Conservation (phyloP, 1,284 basidiomycete genomes). For the Trametes sp. region DNA sequence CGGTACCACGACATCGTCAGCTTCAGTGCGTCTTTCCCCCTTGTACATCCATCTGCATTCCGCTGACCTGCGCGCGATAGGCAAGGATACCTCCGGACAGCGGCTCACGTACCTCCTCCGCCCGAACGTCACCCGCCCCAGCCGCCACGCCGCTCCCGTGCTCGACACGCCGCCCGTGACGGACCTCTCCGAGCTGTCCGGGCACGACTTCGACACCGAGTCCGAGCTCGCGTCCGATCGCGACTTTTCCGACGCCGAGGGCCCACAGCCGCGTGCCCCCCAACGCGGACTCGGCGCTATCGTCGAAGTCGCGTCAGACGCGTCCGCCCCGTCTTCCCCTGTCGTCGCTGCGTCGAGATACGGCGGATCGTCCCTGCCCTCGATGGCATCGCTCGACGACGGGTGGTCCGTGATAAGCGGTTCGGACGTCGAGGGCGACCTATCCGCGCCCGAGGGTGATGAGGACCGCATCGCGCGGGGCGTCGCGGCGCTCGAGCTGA, state of each 20-base stretch:
- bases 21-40: conserved; percentile 66
- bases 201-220: conserved; percentile 50
- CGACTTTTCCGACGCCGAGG: conserved; percentile 58
- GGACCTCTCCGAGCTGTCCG: conserved; percentile 52
- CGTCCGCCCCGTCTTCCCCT: conserved; percentile 34
- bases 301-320: conserved; percentile 29
- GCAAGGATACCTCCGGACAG: conserved; percentile 68
- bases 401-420: conserved; percentile 40
- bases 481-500: conserved; percentile 32
- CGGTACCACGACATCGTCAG: conserved; percentile 80
- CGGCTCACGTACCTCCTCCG: conserved; percentile 81
- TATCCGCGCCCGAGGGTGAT: conserved; percentile 27
- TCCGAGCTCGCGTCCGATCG: conserved; percentile 59
- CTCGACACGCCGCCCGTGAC: conserved; percentile 79
- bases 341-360: conserved; percentile 14
- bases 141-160: conserved; percentile 48
- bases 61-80: conserved; percentile 45
- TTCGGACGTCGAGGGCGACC: conserved; percentile 41
- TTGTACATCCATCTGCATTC: background rate
- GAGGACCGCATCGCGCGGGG: conserved; percentile 27
- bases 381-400: conserved; percentile 28
- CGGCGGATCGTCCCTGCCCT: conserved; percentile 7
- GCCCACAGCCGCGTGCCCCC: conserved; percentile 26
- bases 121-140: conserved; percentile 72
- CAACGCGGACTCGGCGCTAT: conserved; percentile 46